Percentiles rank a stretch among this genome's conserved stretches.
These are phyloP conservation scores for Spergularia azorica DNA, from an alignment of 179 eudicot genomes.

Conservation along the genomic window DNA sequence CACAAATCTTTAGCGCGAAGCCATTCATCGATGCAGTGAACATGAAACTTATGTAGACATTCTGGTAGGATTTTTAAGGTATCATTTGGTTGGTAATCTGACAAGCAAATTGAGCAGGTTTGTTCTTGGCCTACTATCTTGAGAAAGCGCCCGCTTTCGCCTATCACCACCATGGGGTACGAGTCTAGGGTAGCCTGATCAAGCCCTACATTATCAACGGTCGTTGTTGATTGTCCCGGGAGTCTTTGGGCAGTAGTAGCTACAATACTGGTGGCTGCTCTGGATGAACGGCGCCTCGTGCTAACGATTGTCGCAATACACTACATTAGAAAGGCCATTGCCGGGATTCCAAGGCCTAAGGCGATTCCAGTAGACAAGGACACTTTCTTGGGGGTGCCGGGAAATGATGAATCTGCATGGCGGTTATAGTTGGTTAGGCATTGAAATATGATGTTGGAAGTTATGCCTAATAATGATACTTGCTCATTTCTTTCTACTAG, in stretches of 20 bases:
- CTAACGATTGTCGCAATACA: background rate
- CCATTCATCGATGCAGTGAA: conserved; percentile 20
- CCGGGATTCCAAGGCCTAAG: background rate
- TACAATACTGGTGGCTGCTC: background rate
- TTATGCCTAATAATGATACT: too few relatives aligned
- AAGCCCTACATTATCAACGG: background rate
- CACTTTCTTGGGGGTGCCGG: background rate
- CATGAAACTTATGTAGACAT: conserved; percentile 13
- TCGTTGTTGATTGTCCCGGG: background rate
- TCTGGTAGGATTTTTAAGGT: conserved; percentile 1
- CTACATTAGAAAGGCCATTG: background rate
- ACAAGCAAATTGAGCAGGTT: conserved; percentile 12
- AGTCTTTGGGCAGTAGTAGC: background rate
- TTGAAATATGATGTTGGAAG: too few relatives aligned
- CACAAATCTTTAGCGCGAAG: conserved; percentile 10
- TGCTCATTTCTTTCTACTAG: too few relatives aligned
- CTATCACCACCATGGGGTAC: conserved; percentile 4
- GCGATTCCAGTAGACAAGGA: background rate
- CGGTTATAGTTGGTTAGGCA: too few relatives aligned
- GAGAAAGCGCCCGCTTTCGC: conserved; percentile 9
- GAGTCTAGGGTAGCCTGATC: conserved; percentile 4
- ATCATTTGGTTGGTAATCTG: conserved; percentile 5
- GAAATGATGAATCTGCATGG: background rate
- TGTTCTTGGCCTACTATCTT: background rate
- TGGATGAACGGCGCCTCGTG: background rate